Base-by-base conservation (phyloP, 352 stramenopile genomes). In the Pythium volutum region DNA sequence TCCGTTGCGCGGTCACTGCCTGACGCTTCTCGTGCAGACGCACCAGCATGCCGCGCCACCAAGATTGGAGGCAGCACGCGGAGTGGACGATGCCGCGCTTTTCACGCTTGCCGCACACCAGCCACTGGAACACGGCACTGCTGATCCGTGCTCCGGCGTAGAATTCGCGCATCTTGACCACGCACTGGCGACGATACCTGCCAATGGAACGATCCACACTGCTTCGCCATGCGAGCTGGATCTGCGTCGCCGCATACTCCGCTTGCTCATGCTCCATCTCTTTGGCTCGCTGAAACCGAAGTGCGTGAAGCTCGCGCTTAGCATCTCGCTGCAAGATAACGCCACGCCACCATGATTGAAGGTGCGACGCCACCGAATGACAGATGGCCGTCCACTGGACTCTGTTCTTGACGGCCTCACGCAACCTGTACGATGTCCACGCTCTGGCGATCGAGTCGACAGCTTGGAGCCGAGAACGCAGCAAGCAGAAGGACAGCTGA, bases 11-110 rank as follows among this genome's bases (percentile, higher is more conserved):
- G 5, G 66, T 85, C 9, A 88, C 62, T 10, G 76, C 66, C 1
- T 66, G 55, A 7, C 56, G 72, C 23, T 70, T 73, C 20, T 80
- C 62, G 33, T 79, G 67, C 34, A 88, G 68, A 12, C 84, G 82
- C 18, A 92, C 77, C 3, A 79, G 42, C 49, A 73, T 77, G 14
- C 84, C 84, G 39, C 84, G 77, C 79, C 82, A 94, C 82, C 80
- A 92, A 0, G 79, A 68, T 53, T 94, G 84, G 0, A 94, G 26
- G 15, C 66, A 72, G 4, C 64, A 47, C 18, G 86, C 67, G 20
- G 67, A 50, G 10, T 65, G 56, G 10, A 20, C 6, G 23, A 60
- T 50, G 9, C 29, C 46, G 22, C 26, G 59, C 43, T 63, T 22
- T 4, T 26, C 20, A 12, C 70, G 70, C 1, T 49, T 55, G 10